A percentile compares a stretch with the other conserved stretches of the same genome.
Evolutionary conservation across 169 alveolate genomes (phyloP).

Genomic region (Perkinsus olseni): DNA sequence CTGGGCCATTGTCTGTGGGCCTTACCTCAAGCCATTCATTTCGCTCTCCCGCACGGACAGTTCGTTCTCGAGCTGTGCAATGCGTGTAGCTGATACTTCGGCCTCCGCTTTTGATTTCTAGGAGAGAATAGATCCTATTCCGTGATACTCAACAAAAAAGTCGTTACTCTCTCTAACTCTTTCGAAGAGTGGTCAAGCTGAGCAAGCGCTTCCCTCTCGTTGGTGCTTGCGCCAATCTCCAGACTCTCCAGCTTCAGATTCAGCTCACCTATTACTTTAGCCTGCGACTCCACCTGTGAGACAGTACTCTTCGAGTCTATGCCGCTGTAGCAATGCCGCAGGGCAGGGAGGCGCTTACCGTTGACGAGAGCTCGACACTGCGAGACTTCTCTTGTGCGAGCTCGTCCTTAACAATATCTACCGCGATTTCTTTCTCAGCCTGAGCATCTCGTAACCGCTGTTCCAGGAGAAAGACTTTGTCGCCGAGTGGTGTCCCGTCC

Average conservation of each 20-base stretch:
- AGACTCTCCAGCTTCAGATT: too few species aligned
- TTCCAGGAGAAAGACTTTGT: neutral
- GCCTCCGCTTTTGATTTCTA: neutral
- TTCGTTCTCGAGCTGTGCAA: neutral
- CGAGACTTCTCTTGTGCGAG: neutral
- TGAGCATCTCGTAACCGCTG: neutral
- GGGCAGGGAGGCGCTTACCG: neutral
- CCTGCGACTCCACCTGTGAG: too few species aligned
- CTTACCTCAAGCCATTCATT: neutral
- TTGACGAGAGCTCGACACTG: neutral
- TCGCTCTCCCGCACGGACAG: neutral
- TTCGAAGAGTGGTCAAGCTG: too few species aligned
- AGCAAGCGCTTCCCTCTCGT: too few species aligned
- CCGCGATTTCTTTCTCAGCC: neutral
- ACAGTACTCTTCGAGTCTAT: too few species aligned
- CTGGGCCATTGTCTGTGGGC: too few species aligned
- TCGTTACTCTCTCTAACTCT: too few species aligned
- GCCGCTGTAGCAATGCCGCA: too few species aligned
- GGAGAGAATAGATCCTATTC: neutral
- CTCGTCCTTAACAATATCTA: neutral
- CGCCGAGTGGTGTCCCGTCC: neutral
- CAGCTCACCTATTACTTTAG: too few species aligned
- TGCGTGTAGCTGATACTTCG: neutral
- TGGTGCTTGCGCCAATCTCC: too few species aligned
- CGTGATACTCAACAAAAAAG: too few species aligned